phyloP scores from a whole-genome alignment of 352 stramenopile genomes.

The Pythium volutum region DNA sequence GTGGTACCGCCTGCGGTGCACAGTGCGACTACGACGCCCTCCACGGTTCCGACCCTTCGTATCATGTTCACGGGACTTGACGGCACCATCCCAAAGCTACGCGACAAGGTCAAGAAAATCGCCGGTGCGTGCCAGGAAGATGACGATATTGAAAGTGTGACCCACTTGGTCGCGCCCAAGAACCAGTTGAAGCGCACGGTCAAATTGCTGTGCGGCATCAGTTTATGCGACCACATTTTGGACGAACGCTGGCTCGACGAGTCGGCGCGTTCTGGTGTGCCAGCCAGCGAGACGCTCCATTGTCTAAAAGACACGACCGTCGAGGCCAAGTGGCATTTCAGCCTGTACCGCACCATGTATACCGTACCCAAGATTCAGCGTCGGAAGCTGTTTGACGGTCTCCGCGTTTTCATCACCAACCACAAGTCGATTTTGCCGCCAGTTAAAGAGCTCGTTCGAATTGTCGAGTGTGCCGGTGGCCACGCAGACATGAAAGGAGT shows the following conservation, averaged over 20 bases:
- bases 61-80: conserved; percentile 59
- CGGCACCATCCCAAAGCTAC: conserved; percentile 27
- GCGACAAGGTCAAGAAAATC: conserved; percentile 33
- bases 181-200: conserved; percentile 59
- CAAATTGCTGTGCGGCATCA: conserved; percentile 58
- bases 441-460: conserved; percentile 24
- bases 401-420: conserved; percentile 43
- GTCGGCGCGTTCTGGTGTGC: conserved; percentile 27
- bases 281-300: conserved; percentile 28
- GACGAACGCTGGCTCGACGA: conserved; percentile 48
- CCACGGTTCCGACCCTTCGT: conserved; percentile 22
- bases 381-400: conserved; percentile 29
- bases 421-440: conserved; percentile 38
- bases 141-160: conserved; percentile 47
- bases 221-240: conserved; percentile 46
- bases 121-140: conserved; percentile 37
- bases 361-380: conserved; percentile 24
- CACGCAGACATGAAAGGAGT: conserved; percentile 46
- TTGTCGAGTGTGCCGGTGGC: conserved; percentile 47
- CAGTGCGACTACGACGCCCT: neutral
- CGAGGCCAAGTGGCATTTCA: conserved; percentile 49
- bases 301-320: conserved; percentile 42
- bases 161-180: conserved; percentile 48
- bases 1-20: neutral
- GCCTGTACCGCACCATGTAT: conserved; percentile 48